These are phyloP conservation scores for Zizania palustris DNA, from an alignment of 202 grass and related monocot species.

Conservation along the genomic window DNA sequence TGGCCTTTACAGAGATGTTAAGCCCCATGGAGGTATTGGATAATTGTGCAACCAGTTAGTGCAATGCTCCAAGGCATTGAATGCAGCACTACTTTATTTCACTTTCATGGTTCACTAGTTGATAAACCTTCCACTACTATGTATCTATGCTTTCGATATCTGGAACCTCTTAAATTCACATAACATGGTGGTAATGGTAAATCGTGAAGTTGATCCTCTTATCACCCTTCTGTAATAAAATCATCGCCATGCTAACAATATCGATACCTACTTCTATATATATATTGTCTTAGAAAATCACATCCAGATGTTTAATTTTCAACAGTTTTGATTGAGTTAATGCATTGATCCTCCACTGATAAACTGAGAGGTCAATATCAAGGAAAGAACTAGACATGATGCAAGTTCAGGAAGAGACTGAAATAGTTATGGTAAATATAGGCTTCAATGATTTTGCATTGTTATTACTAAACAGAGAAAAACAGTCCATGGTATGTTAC, in stretches of 20 bases:
- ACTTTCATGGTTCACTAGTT: background rate
- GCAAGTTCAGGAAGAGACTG: background rate
- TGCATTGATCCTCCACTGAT: background rate
- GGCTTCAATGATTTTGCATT: background rate
- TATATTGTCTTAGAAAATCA: background rate
- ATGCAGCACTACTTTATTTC: background rate
- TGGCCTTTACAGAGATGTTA: background rate
- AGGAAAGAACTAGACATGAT: background rate
- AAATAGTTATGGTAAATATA: background rate
- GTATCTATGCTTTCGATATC: background rate
- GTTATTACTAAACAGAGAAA: background rate
- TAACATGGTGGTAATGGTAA: background rate
- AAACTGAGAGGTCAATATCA: background rate
- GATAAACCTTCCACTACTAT: background rate
- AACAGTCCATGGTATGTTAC: background rate
- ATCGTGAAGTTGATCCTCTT: background rate
- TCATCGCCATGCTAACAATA: constrained; percentile 1
- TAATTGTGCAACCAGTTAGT: background rate
- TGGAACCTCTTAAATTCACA: background rate
- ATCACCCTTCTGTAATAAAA: background rate
- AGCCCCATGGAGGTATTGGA: background rate
- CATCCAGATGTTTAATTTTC: background rate
- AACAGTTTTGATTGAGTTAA: background rate
- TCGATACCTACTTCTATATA: background rate
- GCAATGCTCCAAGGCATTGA: background rate